Percentiles rank a stretch among this genome's conserved stretches.
Evolutionary conservation across 169 alveolate species (phyloP).

Genomic region (Neospora caninum): DNA sequence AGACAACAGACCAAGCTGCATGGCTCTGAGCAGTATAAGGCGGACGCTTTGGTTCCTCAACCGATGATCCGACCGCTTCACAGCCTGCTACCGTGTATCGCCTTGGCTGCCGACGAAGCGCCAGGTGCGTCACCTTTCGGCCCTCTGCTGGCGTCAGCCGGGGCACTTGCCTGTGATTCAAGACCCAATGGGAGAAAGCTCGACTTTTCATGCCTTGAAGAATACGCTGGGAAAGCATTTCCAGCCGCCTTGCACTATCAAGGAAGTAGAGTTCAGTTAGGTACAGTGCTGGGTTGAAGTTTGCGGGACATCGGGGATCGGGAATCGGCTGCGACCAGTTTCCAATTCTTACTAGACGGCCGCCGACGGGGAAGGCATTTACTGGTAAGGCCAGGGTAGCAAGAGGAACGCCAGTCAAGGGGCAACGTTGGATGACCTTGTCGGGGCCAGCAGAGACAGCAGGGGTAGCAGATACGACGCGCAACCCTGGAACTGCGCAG

Average conservation of each 20-base stretch:
- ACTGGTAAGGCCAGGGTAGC: not conserved
- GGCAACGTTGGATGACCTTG: not conserved
- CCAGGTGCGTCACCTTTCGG: too few relatives aligned
- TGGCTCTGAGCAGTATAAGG: too few relatives aligned
- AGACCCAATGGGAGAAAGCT: constrained; percentile 37
- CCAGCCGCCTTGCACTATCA: constrained; percentile 27
- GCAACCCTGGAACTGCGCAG: not conserved
- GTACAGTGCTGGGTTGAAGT: not conserved
- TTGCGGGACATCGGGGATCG: constrained; percentile 10
- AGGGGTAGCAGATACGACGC: not conserved
- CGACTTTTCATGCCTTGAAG: constrained; percentile 11
- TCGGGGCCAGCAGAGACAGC: not conserved
- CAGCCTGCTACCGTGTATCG: too few relatives aligned
- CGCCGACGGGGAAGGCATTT: constrained; percentile 9
- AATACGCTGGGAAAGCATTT: not conserved
- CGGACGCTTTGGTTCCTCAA: too few relatives aligned
- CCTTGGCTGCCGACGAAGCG: too few relatives aligned
- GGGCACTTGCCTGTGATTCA: constrained; percentile 13
- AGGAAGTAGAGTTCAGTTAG: constrained; percentile 12
- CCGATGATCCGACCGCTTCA: too few relatives aligned
- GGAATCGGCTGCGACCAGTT: constrained; percentile 31
- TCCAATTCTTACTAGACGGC: not conserved
- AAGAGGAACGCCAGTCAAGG: not conserved
- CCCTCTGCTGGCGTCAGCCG: too few relatives aligned
- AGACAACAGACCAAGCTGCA: too few relatives aligned